Conservation (phyloP, 176 grass and related monocot species). For the Carex cristatella region DNA sequence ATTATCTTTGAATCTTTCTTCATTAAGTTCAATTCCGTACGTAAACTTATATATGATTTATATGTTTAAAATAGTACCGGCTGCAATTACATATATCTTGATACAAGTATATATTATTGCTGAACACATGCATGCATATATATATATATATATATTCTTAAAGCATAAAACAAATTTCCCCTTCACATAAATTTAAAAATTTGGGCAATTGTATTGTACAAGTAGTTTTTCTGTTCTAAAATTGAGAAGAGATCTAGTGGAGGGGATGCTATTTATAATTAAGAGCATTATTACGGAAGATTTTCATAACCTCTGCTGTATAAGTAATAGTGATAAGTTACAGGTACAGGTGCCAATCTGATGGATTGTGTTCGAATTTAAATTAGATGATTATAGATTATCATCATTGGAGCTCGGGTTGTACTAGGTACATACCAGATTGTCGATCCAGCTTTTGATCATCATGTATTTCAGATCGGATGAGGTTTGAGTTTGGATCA, state of each 20-base stretch:
- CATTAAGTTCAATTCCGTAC: background rate
- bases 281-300: background rate
- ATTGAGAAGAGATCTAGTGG: background rate
- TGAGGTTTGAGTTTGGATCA: too few species aligned
- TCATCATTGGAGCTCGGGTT: too few species aligned
- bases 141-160: background rate
- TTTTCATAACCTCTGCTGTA: background rate
- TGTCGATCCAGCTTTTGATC: too few species aligned
- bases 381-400: too few species aligned
- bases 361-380: too few species aligned
- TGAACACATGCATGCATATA: background rate
- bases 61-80: background rate
- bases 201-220: background rate
- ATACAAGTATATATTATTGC: background rate
- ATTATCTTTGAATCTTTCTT: background rate
- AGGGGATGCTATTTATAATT: background rate
- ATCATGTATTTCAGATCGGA: too few species aligned
- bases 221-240: background rate
- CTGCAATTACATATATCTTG: background rate
- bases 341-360: too few species aligned
- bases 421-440: too few species aligned
- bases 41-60: background rate
- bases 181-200: background rate
- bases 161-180: background rate
- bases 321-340: too few species aligned